Percentiles rank a stretch among this genome's conserved stretches.
These are phyloP conservation scores for Boeremia exigua DNA, from an alignment of 2,329 filamentous ascomycete genomes.

Conservation along the genomic window DNA sequence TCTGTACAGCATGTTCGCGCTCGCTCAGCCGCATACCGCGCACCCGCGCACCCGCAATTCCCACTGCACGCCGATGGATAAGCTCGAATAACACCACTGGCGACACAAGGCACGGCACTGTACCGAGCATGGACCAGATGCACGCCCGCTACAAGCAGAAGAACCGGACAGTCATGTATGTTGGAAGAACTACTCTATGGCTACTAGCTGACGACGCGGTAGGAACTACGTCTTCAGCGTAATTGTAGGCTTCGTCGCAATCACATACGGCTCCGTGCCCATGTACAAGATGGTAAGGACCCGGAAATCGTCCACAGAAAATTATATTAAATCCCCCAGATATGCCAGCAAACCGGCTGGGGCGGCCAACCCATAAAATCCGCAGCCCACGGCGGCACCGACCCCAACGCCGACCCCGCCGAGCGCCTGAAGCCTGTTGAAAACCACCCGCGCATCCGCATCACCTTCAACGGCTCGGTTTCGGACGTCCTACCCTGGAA, in stretches of 20 bases:
- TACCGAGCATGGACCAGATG: slow-evolving; percentile 69
- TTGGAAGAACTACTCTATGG: too few relatives aligned
- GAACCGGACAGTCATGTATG: slow-evolving; percentile 71
- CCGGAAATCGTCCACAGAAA: not conserved
- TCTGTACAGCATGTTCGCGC: slow-evolving; percentile 47
- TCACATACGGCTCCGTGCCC: slow-evolving; percentile 84
- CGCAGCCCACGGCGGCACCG: slow-evolving; percentile 65
- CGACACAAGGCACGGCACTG: slow-evolving; percentile 40
- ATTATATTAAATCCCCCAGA: slow-evolving; percentile 53
- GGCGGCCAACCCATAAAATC: slow-evolving; percentile 90
- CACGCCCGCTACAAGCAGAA: slow-evolving; percentile 68
- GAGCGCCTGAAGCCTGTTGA: slow-evolving; percentile 81
- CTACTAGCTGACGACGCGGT: slow-evolving; percentile 6
- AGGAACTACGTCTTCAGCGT: slow-evolving; percentile 79
- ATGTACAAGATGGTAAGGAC: slow-evolving; percentile 80
- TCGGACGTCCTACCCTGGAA: slow-evolving; percentile 98
- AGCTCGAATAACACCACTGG: slow-evolving; percentile 35
- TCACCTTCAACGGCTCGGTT: slow-evolving; percentile 95
- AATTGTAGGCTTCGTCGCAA: slow-evolving; percentile 78
- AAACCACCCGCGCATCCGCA: slow-evolving; percentile 81
- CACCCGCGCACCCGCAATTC: slow-evolving; percentile 25
- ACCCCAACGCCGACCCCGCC: slow-evolving; percentile 68
- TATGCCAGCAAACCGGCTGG: slow-evolving; percentile 88
- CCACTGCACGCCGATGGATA: slow-evolving; percentile 37
- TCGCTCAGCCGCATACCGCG: slow-evolving; percentile 25